Conservation (phyloP, 257 asterid species). For the Lantana camara region DNA sequence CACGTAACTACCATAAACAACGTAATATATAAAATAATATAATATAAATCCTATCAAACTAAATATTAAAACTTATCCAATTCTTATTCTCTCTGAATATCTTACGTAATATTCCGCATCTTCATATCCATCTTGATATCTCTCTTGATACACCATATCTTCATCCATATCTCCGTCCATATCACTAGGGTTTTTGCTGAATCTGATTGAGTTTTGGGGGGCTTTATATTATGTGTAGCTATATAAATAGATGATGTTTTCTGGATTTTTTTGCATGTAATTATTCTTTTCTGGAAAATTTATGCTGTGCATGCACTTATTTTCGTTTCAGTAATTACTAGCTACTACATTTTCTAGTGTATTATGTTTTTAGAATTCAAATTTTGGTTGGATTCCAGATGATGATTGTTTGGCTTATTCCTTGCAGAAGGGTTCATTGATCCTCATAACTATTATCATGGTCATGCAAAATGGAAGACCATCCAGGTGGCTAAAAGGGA, state of each 20-base stretch:
- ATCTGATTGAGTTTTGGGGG: not conserved
- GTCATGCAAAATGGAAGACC: slow-evolving; percentile 26
- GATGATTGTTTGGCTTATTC: slow-evolving; percentile 6
- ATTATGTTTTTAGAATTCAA: not conserved
- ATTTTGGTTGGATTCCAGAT: not conserved
- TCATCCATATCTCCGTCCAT: too few relatives aligned
- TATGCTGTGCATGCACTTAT: not conserved
- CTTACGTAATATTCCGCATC: too few relatives aligned
- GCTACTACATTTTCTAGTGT: not conserved
- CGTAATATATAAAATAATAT: too few relatives aligned
- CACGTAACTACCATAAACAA: too few relatives aligned
- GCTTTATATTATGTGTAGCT: not conserved
- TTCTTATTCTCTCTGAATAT: too few relatives aligned
- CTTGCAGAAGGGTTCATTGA: slow-evolving; percentile 24
- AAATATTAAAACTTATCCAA: too few relatives aligned
- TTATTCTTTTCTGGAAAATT: not conserved
- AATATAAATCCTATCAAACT: too few relatives aligned
- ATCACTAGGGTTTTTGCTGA: slow-evolving; percentile 8
- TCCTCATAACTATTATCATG: not conserved
- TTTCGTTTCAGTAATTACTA: not conserved
- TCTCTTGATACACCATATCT: too few relatives aligned
- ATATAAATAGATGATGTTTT: not conserved
- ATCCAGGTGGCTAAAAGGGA: not conserved
- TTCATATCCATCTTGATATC: too few relatives aligned
- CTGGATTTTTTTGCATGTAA: not conserved